Evolutionary conservation across 345 rosid genomes (phyloP).

Genomic region (Mallotus nudiflorus): DNA sequence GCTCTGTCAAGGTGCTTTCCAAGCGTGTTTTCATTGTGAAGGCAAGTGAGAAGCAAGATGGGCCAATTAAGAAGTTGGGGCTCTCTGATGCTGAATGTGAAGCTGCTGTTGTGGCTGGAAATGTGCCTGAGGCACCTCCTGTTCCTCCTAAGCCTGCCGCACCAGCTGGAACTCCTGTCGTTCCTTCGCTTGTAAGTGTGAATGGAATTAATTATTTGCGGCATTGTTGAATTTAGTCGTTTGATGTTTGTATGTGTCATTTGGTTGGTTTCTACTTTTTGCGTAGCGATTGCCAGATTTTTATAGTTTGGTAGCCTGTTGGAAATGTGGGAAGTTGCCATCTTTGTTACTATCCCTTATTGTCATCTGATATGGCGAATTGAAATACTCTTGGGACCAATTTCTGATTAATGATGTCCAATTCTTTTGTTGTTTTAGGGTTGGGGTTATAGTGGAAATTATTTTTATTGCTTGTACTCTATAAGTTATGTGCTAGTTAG

Average conservation of each 20-base stretch:
- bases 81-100: conserved; percentile 77
- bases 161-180: conserved; percentile 78
- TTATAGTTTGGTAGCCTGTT: not conserved
- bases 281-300: not conserved
- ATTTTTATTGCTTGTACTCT: not conserved
- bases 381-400: not conserved
- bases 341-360: not conserved
- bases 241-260: not conserved
- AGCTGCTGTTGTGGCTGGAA: conserved; percentile 83
- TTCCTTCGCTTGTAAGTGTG: conserved; percentile 60
- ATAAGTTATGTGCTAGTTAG: not conserved
- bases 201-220: not conserved
- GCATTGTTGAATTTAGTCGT: not conserved
- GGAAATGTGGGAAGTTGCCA: not conserved
- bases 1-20: not conserved
- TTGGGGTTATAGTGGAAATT: not conserved
- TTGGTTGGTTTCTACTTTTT: not conserved
- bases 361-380: not conserved
- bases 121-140: conserved; percentile 79
- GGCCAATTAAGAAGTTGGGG: conserved; percentile 21
- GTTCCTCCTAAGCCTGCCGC: conserved; percentile 71
- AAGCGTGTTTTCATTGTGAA: conserved; percentile 7
- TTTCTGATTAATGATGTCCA: not conserved
- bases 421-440: not conserved
- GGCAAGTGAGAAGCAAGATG: conserved; percentile 17